phyloP scores from a whole-genome alignment of 495 filamentous ascomycete genomes.

The Amorphotheca resinae region DNA sequence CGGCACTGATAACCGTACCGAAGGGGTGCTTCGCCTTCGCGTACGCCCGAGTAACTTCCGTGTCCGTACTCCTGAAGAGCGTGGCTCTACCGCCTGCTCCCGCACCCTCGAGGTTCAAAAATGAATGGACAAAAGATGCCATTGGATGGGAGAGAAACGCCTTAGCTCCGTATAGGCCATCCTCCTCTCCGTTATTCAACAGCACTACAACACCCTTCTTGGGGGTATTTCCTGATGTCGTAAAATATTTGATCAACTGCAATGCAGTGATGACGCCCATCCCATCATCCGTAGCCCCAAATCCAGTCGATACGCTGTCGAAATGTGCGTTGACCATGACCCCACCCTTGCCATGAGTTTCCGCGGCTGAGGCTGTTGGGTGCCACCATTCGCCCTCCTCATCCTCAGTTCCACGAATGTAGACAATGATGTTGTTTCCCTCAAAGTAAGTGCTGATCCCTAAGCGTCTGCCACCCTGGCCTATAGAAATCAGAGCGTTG shows the following conservation, averaged over 20 bases:
- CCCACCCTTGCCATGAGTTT: slow-evolving; percentile 50
- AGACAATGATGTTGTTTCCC: slow-evolving; percentile 84
- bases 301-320: slow-evolving; percentile 83
- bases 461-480: slow-evolving; percentile 10
- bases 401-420: slow-evolving; percentile 73
- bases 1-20: slow-evolving; percentile 65
- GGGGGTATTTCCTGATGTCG: slow-evolving; percentile 59
- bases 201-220: slow-evolving; percentile 71
- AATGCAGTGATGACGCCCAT: slow-evolving; percentile 76
- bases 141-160: slow-evolving; percentile 78
- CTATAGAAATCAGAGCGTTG: slow-evolving; percentile 17
- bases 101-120: slow-evolving; percentile 90
- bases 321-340: slow-evolving; percentile 93
- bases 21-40: slow-evolving; percentile 60
- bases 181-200: slow-evolving; percentile 94
- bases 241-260: slow-evolving; percentile 84
- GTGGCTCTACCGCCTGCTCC: slow-evolving; percentile 85
- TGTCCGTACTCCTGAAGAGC: slow-evolving; percentile 76
- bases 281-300: slow-evolving; percentile 87
- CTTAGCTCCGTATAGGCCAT: slow-evolving; percentile 79
- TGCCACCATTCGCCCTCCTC: slow-evolving; percentile 54
- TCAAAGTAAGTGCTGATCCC: slow-evolving; percentile 69
- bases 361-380: slow-evolving; percentile 24
- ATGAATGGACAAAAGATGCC: slow-evolving; percentile 62
- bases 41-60: slow-evolving; percentile 75